Evolutionary conservation across 345 rosid genomes (phyloP), one percentile per base, ranked within the genome.

Genomic region (Eucalyptus microcorys): DNA sequence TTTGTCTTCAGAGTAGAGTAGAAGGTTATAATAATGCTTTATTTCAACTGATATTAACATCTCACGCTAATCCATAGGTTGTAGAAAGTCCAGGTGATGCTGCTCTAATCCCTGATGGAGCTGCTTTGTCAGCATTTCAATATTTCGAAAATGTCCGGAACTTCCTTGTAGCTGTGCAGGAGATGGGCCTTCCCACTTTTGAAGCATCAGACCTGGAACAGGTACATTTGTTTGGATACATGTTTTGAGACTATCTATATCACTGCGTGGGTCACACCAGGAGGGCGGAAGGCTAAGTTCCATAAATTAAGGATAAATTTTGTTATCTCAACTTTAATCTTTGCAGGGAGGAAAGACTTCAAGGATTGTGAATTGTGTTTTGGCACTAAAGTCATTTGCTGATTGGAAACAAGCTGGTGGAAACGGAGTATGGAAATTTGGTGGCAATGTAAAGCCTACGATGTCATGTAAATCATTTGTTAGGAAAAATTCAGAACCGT

Each of bases 201-300:
- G 98, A 97, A 90, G 97, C 97, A 88, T 96, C 98, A 49, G 99
- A 97, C 87, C 92, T 97, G 90, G 98, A 95, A 90, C 96, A 97
- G 94, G 99, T 95, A 90, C 19, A 12, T 87, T 30, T 52, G n/a
- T 87, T 16, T 87, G 87, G 81, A 81, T 50, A 87, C 45, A 53
- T 64, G 66, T 55, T 90, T 83, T 80, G 47, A 27, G 57, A 85
- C 48, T 10, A 26, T 88, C 83, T 86, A 66, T 76, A 81, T 43
- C 90, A 50, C 32, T 47, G 37, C 53, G 30, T 21, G 43, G 81
- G 83, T 84, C 89, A 89, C 92, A 13, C 83, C 15, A 21, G 83
- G 83, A 21, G 47, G 13, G 37, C 5, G 6, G 32, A 57, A 53
- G 86, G 84, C 12, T 37, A 22, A 84, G 47, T 42, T 48, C 55